These are phyloP conservation scores for Gloeophyllum trabeum DNA, from an alignment of 768 basidiomycete genomes.

Conservation along the genomic window DNA sequence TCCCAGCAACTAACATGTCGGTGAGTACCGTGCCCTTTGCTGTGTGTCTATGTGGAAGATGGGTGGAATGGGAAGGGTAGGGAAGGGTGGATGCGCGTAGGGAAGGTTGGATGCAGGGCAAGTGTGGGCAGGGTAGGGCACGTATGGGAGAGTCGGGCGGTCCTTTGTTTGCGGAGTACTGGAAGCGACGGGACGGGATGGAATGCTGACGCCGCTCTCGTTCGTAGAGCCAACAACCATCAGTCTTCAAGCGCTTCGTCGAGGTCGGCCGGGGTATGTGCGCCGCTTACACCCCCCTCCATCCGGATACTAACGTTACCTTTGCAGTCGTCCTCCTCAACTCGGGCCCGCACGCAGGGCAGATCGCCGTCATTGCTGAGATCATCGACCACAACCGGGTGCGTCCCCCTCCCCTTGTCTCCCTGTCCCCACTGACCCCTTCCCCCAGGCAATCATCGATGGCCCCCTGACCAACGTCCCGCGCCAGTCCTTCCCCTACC, in stretches of 20 bases:
- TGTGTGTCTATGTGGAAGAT: too few relatives aligned
- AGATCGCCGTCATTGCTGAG: conserved; percentile 91
- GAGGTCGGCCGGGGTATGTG: conserved; percentile 88
- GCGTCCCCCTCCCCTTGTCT: conserved; percentile 16
- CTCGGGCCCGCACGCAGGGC: conserved; percentile 73
- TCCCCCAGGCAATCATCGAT: conserved; percentile 80
- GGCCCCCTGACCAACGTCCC: conserved; percentile 87
- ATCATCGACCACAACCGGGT: conserved; percentile 99
- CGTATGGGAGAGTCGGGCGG: background rate
- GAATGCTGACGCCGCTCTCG: background rate
- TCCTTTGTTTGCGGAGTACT: background rate
- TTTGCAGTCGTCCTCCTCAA: conserved; percentile 85
- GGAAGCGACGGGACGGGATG: too few relatives aligned
- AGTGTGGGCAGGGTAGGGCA: background rate
- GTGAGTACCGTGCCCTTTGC: too few relatives aligned
- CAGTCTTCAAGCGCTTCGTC: conserved; percentile 94
- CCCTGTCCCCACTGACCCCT: background rate
- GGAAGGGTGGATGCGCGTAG: background rate
- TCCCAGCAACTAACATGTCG: background rate
- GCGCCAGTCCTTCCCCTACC: conserved; percentile 87
- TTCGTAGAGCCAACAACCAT: conserved; percentile 15
- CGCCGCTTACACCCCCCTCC: too few relatives aligned
- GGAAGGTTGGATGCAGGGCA: background rate
- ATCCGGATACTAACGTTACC: background rate
- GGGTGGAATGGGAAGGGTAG: background rate